phyloP scores from a whole-genome alignment of 768 basidiomycete species.

The Kwoniella pini region DNA sequence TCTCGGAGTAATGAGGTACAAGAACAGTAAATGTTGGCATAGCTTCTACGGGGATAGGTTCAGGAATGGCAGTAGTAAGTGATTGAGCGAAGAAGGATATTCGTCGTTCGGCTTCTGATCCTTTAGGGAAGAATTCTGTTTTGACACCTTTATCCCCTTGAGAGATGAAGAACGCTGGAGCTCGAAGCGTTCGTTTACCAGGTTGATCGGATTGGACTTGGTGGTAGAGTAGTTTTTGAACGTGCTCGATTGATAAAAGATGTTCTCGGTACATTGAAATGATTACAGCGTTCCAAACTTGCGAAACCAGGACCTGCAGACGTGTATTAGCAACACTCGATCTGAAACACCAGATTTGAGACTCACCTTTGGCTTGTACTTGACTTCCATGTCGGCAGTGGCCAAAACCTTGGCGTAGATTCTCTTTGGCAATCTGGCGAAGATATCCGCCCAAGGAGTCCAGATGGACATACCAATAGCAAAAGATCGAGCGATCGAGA shows the following conservation, averaged over 20 bases:
- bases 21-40: slow-evolving; percentile 99
- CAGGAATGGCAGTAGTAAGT: slow-evolving; percentile 89
- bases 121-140: slow-evolving; percentile 86
- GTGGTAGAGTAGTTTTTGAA: slow-evolving; percentile 96
- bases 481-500: slow-evolving; percentile 67
- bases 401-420: slow-evolving; percentile 95
- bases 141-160: slow-evolving; percentile 85
- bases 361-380: slow-evolving; percentile 97
- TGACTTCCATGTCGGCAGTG: slow-evolving; percentile 92
- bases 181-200: slow-evolving; percentile 85
- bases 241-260: slow-evolving; percentile 96
- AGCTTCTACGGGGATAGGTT: slow-evolving; percentile 92
- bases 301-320: slow-evolving; percentile 87
- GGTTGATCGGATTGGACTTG: slow-evolving; percentile 89
- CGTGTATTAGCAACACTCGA: neutral
- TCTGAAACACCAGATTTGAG: neutral
- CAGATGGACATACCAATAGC: slow-evolving; percentile 90
- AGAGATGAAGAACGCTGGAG: slow-evolving; percentile 97
- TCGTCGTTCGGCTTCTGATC: slow-evolving; percentile 92
- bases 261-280: slow-evolving; percentile 99
- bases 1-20: slow-evolving; percentile 98
- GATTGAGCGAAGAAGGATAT: slow-evolving; percentile 99
- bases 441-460: slow-evolving; percentile 99
- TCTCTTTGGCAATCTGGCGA: slow-evolving; percentile 89
- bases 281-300: slow-evolving; percentile 99